Conservation (phyloP, 129 eudicot genomes). For the Flaveria linearis region DNA sequence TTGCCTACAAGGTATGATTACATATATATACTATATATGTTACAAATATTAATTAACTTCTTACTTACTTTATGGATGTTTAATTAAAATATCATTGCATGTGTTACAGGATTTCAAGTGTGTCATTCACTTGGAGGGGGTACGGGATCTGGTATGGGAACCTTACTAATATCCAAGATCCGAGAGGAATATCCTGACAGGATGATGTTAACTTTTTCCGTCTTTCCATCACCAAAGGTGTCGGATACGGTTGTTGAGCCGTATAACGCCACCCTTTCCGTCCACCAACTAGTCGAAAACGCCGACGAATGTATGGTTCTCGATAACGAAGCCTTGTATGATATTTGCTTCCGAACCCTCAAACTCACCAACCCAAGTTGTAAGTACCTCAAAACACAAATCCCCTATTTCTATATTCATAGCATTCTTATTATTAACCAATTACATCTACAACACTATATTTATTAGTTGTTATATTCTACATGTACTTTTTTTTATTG, state of each 20-base stretch:
- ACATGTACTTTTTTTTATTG: no score
- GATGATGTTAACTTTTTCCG: conserved; percentile 88
- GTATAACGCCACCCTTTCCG: conserved; percentile 84
- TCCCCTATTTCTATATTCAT: not conserved
- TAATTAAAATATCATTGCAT: not conserved
- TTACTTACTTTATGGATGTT: not conserved
- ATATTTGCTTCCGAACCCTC: conserved; percentile 83
- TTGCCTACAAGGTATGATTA: conserved; percentile 68
- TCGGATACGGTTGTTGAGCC: conserved; percentile 92
- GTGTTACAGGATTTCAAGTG: conserved; percentile 62
- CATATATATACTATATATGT: not conserved
- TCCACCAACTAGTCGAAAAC: conserved; percentile 77
- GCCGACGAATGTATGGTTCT: conserved; percentile 91
- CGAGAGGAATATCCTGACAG: conserved; percentile 85
- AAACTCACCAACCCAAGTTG: conserved; percentile 87
- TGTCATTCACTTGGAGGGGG: conserved; percentile 91
- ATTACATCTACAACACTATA: not conserved
- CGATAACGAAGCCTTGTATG: conserved; percentile 79
- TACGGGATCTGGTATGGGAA: conserved; percentile 89
- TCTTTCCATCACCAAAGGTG: conserved; percentile 80
- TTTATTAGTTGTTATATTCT: no score
- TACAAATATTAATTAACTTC: not conserved
- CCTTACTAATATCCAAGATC: conserved; percentile 72
- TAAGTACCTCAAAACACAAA: conserved; percentile 33
- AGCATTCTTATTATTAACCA: no score